A percentile compares a stretch with the other conserved stretches of the same genome.
These are phyloP conservation scores for Carallia brachiata DNA, from an alignment of 345 rosid genomes.

Conservation along the genomic window DNA sequence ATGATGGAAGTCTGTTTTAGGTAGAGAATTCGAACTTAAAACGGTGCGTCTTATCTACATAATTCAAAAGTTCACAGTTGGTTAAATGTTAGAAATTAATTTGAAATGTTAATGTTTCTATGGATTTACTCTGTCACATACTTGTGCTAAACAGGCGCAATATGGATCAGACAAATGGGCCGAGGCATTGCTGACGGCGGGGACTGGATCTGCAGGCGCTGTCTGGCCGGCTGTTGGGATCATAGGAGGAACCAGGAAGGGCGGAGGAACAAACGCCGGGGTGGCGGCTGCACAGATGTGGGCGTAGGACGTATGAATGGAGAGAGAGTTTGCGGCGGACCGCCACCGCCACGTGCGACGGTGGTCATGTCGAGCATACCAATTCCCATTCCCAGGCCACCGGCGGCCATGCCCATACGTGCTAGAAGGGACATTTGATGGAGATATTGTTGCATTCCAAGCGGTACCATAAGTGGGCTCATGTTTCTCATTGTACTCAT, in stretches of 20 bases:
- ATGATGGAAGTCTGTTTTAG: too few species aligned
- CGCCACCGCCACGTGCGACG: not conserved
- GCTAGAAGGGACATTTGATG: constrained; percentile 60
- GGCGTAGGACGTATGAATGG: constrained; percentile 22
- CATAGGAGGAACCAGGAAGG: constrained; percentile 21
- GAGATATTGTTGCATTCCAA: constrained; percentile 38
- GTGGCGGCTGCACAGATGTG: constrained; percentile 2
- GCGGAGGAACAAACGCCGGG: constrained; percentile 28
- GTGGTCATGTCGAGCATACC: constrained; percentile 29
- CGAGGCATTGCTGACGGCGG: constrained; percentile 6
- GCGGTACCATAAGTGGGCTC: constrained; percentile 51
- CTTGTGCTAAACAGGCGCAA: constrained; percentile 51
- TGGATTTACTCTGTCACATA: constrained; percentile 13
- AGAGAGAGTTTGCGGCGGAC: constrained; percentile 7
- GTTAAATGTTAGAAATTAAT: too few species aligned
- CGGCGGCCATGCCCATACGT: constrained; percentile 38
- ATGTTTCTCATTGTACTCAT: constrained; percentile 37
- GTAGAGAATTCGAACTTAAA: too few species aligned
- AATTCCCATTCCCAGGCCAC: constrained; percentile 34
- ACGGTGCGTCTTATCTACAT: too few species aligned
- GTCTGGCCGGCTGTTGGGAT: constrained; percentile 8
- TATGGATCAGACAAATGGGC: constrained; percentile 43
- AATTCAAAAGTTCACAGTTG: too few species aligned
- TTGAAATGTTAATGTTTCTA: too few species aligned
- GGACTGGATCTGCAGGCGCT: constrained; percentile 14